These are phyloP conservation scores for Biancaea sappan DNA, from an alignment of 306 rosid species.

Conservation along the genomic window DNA sequence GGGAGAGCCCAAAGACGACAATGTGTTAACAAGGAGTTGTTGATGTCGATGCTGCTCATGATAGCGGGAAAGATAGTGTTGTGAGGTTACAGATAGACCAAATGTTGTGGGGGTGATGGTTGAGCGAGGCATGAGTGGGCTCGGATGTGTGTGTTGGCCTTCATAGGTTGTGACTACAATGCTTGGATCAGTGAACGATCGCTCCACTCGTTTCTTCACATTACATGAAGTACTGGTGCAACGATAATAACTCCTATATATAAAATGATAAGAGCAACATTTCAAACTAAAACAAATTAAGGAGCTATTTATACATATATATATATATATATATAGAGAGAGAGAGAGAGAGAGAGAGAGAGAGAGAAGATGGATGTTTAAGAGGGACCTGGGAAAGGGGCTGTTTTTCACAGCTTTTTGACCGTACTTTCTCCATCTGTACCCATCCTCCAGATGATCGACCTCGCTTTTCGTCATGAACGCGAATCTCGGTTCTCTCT, in stretches of 20 bases:
- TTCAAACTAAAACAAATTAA: not conserved
- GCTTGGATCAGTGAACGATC: constrained; percentile 74
- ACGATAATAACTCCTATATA: constrained; percentile 86
- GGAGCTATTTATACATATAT: too few species aligned
- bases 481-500: constrained; percentile 79
- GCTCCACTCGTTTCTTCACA: constrained; percentile 91
- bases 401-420: constrained; percentile 98
- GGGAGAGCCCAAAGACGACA: constrained; percentile 42
- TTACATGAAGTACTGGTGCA: constrained; percentile 85
- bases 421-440: constrained; percentile 99
- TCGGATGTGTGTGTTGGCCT: constrained; percentile 86
- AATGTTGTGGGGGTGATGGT: constrained; percentile 26
- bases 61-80: constrained; percentile 31
- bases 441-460: constrained; percentile 98
- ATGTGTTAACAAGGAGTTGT: constrained; percentile 35
- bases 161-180: constrained; percentile 89
- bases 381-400: constrained; percentile 81
- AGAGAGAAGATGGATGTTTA: too few species aligned
- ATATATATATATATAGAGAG: too few species aligned
- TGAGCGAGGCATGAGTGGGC: constrained; percentile 70
- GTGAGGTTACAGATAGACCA: constrained; percentile 29
- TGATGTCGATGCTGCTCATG: constrained; percentile 36
- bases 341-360: too few species aligned
- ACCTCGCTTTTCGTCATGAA: constrained; percentile 99
- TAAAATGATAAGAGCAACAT: not conserved